These are phyloP conservation scores for Grifola frondosa DNA, from an alignment of 1,284 basidiomycete species.

Conservation along the genomic window DNA sequence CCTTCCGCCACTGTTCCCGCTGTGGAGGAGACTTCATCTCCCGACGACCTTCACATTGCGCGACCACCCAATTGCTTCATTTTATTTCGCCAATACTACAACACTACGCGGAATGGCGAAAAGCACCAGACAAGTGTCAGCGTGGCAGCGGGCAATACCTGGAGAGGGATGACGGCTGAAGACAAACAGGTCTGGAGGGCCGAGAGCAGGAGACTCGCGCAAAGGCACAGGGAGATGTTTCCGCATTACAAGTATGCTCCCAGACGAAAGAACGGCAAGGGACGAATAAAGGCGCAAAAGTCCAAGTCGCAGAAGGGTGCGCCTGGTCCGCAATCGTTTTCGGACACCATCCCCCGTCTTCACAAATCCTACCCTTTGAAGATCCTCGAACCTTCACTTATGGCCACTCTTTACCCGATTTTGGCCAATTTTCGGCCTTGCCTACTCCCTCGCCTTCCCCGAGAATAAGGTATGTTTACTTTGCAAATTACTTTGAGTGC, in stretches of 20 bases:
- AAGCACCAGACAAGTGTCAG: slow-evolving; percentile 56
- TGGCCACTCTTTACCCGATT: too few relatives aligned
- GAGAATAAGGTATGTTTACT: too few relatives aligned
- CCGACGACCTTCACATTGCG: slow-evolving; percentile 37
- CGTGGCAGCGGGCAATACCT: slow-evolving; percentile 51
- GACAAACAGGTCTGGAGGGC: slow-evolving; percentile 47
- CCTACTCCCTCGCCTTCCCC: too few relatives aligned
- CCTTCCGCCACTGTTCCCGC: slow-evolving; percentile 7
- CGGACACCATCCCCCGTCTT: too few relatives aligned
- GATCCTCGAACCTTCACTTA: too few relatives aligned
- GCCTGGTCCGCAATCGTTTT: too few relatives aligned
- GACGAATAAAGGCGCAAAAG: slow-evolving; percentile 12
- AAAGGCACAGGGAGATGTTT: slow-evolving; percentile 40
- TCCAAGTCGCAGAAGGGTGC: too few relatives aligned
- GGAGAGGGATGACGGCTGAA: slow-evolving; percentile 44
- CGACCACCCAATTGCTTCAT: slow-evolving; percentile 85
- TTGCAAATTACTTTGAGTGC: too few relatives aligned
- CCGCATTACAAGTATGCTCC: slow-evolving; percentile 49
- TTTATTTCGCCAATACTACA: slow-evolving; percentile 59
- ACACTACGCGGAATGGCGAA: slow-evolving; percentile 40
- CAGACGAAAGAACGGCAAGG: too few relatives aligned
- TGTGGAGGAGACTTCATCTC: slow-evolving; percentile 7
- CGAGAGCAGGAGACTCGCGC: slow-evolving; percentile 38
- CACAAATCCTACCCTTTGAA: too few relatives aligned
- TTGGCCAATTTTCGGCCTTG: too few relatives aligned